A percentile compares a stretch with the other conserved stretches of the same genome.
phyloP scores from a whole-genome alignment of 768 basidiomycete species.

The Ramaria sp. region DNA sequence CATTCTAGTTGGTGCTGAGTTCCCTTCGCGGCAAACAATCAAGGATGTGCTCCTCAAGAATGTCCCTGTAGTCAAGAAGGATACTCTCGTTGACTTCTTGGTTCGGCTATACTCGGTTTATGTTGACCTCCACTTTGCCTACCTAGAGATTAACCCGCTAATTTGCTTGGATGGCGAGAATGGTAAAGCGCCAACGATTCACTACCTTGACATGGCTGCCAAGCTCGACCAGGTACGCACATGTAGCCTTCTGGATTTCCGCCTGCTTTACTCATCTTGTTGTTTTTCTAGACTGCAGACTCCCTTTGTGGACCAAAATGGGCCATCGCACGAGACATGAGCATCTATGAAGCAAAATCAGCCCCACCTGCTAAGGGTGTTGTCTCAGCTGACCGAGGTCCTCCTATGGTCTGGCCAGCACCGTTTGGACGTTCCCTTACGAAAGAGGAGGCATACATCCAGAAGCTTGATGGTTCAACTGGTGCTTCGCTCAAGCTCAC shows the following conservation, averaged over 20 bases:
- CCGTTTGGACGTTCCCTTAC: slow-evolving; percentile 97
- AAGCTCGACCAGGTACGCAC: slow-evolving; percentile 77
- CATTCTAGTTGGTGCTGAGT: slow-evolving; percentile 61
- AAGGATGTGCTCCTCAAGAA: slow-evolving; percentile 66
- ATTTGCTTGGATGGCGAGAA: slow-evolving; percentile 79
- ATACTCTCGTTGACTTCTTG: slow-evolving; percentile 91
- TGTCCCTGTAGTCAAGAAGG: slow-evolving; percentile 70
- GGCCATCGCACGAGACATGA: slow-evolving; percentile 90
- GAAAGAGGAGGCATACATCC: slow-evolving; percentile 98
- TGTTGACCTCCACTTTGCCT: slow-evolving; percentile 97
- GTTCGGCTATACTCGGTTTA: slow-evolving; percentile 93
- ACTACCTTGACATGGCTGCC: slow-evolving; percentile 99
- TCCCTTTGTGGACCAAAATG: slow-evolving; percentile 97
- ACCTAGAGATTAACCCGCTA: slow-evolving; percentile 99
- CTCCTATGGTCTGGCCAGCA: slow-evolving; percentile 94
- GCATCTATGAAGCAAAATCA: slow-evolving; percentile 50
- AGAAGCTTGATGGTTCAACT: slow-evolving; percentile 93
- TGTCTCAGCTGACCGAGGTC: slow-evolving; percentile 80
- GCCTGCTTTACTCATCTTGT: not conserved
- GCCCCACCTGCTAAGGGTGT: slow-evolving; percentile 34
- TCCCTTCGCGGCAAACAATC: slow-evolving; percentile 77
- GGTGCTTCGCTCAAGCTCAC: slow-evolving; percentile 98
- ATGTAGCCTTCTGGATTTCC: not conserved
- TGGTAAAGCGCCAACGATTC: slow-evolving; percentile 64
- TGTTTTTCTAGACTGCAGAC: slow-evolving; percentile 59